phyloP scores from a whole-genome alignment of 768 basidiomycete genomes.

The Mycena sanguinolenta region DNA sequence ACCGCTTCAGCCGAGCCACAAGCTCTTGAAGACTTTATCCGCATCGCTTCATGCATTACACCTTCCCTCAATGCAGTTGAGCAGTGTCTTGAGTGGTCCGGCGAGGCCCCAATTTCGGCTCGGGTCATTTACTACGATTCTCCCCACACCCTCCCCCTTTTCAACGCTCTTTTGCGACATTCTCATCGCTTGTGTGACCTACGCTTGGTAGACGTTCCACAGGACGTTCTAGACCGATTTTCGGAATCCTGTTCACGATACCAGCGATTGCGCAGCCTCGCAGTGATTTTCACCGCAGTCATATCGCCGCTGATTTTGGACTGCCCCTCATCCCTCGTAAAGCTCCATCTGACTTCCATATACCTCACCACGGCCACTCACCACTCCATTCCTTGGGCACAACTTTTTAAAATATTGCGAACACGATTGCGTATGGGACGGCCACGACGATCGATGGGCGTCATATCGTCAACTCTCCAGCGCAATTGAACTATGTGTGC shows the following conservation, averaged over 20 bases:
- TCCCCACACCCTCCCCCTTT: background rate
- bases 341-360: background rate
- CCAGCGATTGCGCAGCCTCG: background rate
- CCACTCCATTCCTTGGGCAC: slow-evolving; percentile 6
- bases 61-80: background rate
- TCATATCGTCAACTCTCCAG: slow-evolving; percentile 6
- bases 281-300: background rate
- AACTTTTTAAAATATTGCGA: slow-evolving; percentile 9
- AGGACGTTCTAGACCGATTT: background rate
- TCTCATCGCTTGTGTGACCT: background rate
- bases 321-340: background rate
- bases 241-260: background rate
- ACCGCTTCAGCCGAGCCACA: too few species aligned
- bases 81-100: background rate
- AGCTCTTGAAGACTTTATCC: background rate
- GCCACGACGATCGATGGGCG: background rate
- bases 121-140: background rate
- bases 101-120: background rate
- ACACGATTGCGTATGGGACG: background rate
- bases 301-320: background rate
- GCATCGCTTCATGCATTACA: background rate
- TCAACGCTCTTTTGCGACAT: background rate
- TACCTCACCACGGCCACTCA: background rate
- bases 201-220: background rate
- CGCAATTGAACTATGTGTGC: background rate